These are phyloP conservation scores for Acidomyces sp. DNA, from an alignment of 495 filamentous ascomycete genomes.

Conservation along the genomic window DNA sequence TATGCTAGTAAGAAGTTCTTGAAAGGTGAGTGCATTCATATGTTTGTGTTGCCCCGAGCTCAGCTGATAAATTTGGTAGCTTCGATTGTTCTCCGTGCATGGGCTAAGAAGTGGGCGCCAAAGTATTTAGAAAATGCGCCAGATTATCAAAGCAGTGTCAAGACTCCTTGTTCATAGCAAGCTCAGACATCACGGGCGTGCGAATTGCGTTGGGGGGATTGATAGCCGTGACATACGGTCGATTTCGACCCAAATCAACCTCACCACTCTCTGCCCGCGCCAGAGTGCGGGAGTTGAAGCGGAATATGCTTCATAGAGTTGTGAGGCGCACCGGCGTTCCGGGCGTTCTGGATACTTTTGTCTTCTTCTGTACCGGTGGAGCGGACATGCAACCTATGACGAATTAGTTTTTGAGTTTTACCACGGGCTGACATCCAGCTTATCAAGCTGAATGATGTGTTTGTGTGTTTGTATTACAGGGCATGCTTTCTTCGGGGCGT, in stretches of 20 bases:
- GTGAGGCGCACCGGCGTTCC: background rate
- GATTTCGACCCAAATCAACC: background rate
- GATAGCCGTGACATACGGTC: background rate
- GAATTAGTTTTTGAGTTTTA: background rate
- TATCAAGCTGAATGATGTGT: too few relatives aligned
- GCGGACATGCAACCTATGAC: background rate
- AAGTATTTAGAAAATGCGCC: conserved; percentile 15
- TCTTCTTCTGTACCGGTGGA: background rate
- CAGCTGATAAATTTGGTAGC: conserved; percentile 37
- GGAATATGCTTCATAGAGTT: background rate
- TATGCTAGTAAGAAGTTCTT: conserved; percentile 98
- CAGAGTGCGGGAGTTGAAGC: background rate
- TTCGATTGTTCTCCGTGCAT: conserved; percentile 79
- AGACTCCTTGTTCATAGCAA: conserved; percentile 12
- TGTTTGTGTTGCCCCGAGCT: conserved; percentile 12
- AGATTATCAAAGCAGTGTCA: conserved; percentile 16
- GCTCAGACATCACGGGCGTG: background rate
- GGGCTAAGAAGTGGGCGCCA: conserved; percentile 51
- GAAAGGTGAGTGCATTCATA: conserved; percentile 48
- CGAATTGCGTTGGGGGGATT: background rate
- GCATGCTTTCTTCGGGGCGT: too few relatives aligned
- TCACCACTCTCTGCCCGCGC: background rate
- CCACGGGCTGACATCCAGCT: too few relatives aligned
- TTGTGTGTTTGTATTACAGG: too few relatives aligned
- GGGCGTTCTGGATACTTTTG: too few relatives aligned